Percentiles rank a stretch among this genome's conserved stretches.
Conservation (phyloP, 805 yeast species). For the Debaryomyces maramus region DNA sequence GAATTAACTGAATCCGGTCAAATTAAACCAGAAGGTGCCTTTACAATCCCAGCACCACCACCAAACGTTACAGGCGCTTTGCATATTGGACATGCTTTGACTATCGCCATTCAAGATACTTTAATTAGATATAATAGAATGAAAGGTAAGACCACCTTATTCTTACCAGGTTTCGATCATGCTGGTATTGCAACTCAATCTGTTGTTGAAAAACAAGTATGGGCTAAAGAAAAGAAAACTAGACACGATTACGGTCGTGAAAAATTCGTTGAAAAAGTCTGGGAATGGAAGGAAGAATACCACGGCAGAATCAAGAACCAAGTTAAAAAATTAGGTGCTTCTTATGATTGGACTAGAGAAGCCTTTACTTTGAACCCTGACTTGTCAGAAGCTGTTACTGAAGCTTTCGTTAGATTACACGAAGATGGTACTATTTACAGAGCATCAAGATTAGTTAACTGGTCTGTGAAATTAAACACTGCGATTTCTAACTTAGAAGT, state of each 20-base stretch:
- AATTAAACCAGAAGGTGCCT: conserved; percentile 76
- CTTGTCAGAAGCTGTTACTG: conserved; percentile 76
- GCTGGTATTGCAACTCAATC: conserved; percentile 99
- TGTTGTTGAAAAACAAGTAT: conserved; percentile 92
- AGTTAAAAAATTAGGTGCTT: conserved; percentile 86
- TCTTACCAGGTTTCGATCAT: conserved; percentile 96
- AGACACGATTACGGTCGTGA: conserved; percentile 97
- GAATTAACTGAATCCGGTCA: conserved; percentile 74
- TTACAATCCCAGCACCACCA: conserved; percentile 97
- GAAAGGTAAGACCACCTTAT: conserved; percentile 93
- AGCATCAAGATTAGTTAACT: conserved; percentile 88
- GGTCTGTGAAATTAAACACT: conserved; percentile 94
- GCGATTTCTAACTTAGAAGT: conserved; percentile 96
- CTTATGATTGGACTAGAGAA: conserved; percentile 95
- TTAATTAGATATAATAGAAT: conserved; percentile 92
- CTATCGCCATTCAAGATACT: conserved; percentile 92
- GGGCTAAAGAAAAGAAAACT: conserved; percentile 84
- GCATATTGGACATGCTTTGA: conserved; percentile 97
- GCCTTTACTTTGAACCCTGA: conserved; percentile 88
- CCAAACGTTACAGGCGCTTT: conserved; percentile 99
- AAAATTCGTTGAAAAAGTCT: conserved; percentile 79
- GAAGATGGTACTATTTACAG: conserved; percentile 96
- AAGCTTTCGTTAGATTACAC: conserved; percentile 87
- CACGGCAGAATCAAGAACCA: conserved; percentile 83
- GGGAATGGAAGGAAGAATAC: conserved; percentile 98